Percentiles rank a stretch among this genome's conserved stretches.
These are phyloP conservation scores for Chimonanthus salicifolius DNA, from an alignment of 164 flowering plant genomes.

Conservation along the genomic window DNA sequence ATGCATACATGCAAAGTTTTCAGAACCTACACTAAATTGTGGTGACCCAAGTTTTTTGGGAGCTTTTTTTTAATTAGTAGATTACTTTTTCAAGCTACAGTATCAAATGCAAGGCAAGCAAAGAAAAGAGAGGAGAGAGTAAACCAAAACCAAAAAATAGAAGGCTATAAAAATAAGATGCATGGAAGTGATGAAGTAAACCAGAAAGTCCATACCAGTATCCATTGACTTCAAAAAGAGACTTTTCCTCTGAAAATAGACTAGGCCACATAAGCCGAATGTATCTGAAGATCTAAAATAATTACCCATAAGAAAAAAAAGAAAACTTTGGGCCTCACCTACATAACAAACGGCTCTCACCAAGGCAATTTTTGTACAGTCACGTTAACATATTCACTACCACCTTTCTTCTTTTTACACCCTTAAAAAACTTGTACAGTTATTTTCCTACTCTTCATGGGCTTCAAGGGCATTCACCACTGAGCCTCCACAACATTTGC, in stretches of 20 bases:
- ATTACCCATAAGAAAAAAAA: conserved; percentile 20
- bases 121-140: neutral
- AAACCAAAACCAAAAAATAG: neutral
- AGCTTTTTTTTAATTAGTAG: too few species aligned
- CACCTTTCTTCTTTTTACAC: conserved; percentile 41
- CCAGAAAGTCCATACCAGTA: neutral
- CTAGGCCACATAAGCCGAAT: conserved; percentile 17
- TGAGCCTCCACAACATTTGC: conserved; percentile 47
- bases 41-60: too few species aligned
- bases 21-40: too few species aligned
- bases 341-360: conserved; percentile 41
- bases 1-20: too few species aligned
- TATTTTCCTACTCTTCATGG: conserved; percentile 46
- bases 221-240: neutral
- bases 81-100: too few species aligned
- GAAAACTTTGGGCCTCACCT: conserved; percentile 39
- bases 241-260: conserved; percentile 10
- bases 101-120: neutral
- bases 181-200: neutral
- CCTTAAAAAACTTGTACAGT: conserved; percentile 45
- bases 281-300: conserved; percentile 12
- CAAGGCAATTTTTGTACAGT: conserved; percentile 64
- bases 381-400: conserved; percentile 45
- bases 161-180: neutral
- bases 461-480: conserved; percentile 43